Evolutionary conservation across 2,329 filamentous ascomycete species (phyloP).

Genomic region (Trematosphaeria pertusa): DNA sequence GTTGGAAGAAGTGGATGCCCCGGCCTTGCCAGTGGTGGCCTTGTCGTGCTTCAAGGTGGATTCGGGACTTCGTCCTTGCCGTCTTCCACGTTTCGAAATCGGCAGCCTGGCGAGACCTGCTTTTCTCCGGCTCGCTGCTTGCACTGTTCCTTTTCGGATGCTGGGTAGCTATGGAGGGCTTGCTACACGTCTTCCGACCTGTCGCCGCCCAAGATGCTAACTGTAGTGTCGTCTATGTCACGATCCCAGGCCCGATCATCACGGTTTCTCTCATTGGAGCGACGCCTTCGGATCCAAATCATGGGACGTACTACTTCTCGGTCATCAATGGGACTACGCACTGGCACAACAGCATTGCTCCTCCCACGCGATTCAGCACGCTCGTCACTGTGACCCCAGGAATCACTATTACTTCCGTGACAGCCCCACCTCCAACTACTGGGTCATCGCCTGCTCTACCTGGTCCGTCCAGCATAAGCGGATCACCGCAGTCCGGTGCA

Average conservation of each 20-base stretch:
- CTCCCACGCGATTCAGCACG: conserved; percentile 29
- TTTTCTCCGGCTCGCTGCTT: conserved; percentile 20
- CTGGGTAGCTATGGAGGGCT: conserved; percentile 29
- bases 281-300: conserved; percentile 29
- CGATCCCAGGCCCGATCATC: conserved; percentile 41
- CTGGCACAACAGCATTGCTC: conserved; percentile 39
- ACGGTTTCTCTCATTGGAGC: conserved; percentile 39
- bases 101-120: conserved; percentile 21
- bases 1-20: conserved; percentile 7
- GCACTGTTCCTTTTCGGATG: conserved; percentile 15
- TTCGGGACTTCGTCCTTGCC: conserved; percentile 14
- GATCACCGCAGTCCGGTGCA: neutral
- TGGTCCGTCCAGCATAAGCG: conserved; percentile 2
- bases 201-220: conserved; percentile 35
- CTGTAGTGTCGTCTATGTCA: conserved; percentile 44
- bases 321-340: conserved; percentile 41
- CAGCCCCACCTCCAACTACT: neutral
- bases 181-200: conserved; percentile 25
- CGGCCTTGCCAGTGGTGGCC: conserved; percentile 29
- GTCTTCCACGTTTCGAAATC: conserved; percentile 14
- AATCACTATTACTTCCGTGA: neutral
- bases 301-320: conserved; percentile 43
- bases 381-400: conserved; percentile 10
- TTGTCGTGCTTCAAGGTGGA: conserved; percentile 23
- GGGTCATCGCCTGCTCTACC: neutral